phyloP scores from a whole-genome alignment of 805 yeast species.

The Ogataea paradorogensis region DNA sequence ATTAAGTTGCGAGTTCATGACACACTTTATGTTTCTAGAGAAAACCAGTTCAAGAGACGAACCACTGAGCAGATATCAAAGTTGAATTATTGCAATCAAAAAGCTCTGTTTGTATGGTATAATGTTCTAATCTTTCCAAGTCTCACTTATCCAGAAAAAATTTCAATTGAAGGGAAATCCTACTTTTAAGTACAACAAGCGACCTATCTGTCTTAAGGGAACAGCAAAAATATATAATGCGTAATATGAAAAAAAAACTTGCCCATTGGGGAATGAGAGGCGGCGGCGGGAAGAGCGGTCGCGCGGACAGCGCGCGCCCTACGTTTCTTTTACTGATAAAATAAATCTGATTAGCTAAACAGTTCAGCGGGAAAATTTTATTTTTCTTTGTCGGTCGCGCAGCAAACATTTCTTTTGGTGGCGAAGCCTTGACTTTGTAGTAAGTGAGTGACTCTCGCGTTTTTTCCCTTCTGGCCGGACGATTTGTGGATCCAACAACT shows the following conservation, averaged over 20 bases:
- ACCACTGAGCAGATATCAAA: background rate
- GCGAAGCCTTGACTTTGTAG: background rate
- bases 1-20: slow-evolving; percentile 39
- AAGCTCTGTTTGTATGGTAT: slow-evolving; percentile 3
- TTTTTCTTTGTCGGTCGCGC: slow-evolving; percentile 1
- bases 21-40: slow-evolving; percentile 3
- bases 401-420: slow-evolving; percentile 2
- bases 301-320: slow-evolving; percentile 2
- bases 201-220: background rate
- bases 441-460: too few relatives aligned
- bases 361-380: background rate
- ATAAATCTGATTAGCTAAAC: slow-evolving; percentile 4
- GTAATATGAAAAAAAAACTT: background rate
- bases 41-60: background rate
- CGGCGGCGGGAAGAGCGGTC: slow-evolving; percentile 1
- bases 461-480: too few relatives aligned
- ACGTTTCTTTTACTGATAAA: slow-evolving; percentile 7
- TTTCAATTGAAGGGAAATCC: slow-evolving; percentile 7
- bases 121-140: slow-evolving; percentile 6
- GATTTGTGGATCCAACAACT: too few relatives aligned
- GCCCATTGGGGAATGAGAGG: slow-evolving; percentile 1
- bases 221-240: slow-evolving; percentile 7
- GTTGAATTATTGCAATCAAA: background rate
- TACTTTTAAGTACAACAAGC: slow-evolving; percentile 4
- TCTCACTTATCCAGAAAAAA: slow-evolving; percentile 9